Base-by-base conservation (phyloP, 148 eudicot genomes). In the Nepenthes mirabilis region DNA sequence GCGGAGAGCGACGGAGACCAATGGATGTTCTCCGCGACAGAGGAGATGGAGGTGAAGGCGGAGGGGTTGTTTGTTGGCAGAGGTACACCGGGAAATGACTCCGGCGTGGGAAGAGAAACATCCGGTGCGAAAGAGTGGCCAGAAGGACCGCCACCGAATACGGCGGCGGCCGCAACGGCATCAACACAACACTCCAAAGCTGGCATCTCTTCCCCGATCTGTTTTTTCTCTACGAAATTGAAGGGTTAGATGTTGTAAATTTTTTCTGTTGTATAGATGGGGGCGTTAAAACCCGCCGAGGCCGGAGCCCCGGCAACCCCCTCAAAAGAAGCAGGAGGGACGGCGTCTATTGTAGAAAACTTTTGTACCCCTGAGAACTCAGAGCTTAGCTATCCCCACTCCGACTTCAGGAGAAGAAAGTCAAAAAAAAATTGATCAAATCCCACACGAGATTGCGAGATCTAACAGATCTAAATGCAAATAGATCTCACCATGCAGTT, bases 231-330 rank as follows among this genome's bases (percentile, higher is more conserved):
- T 58, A 71, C 67, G 70, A 71, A 82, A 67, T 54, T 37, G 68
- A 64, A 64, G 67, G 77, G 72, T 71, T 11, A 12, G 43, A 54
- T 36, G 36, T 57, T 47, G 59, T 13, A 43, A 13, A 52, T 40
- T 14, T 11, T 14, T 4, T 58, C 43, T 33, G 33, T 33, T 60
- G 14, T 5, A 53, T 14, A 58, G 72, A 40, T 32, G 85, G 97
- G 96, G 97, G 94, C 77, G 83, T 80, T 81, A 83, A 56, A 23
- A 91, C 88, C 97, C 97, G 97, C 97, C 97, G 97, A 85, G 94
- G 95, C 97, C 82, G 74, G 43, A 64, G 87, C 90, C 97, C 86
- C 90, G 90, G 97, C 90, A 79, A 83, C 90, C 97, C 97, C 97
- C 96, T 76, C 96, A 88, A 86, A 81, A 65, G 90, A 75, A 81